phyloP scores from a whole-genome alignment of 2,329 filamentous ascomycete genomes.

The Myriosclerotinia scirpicola region DNA sequence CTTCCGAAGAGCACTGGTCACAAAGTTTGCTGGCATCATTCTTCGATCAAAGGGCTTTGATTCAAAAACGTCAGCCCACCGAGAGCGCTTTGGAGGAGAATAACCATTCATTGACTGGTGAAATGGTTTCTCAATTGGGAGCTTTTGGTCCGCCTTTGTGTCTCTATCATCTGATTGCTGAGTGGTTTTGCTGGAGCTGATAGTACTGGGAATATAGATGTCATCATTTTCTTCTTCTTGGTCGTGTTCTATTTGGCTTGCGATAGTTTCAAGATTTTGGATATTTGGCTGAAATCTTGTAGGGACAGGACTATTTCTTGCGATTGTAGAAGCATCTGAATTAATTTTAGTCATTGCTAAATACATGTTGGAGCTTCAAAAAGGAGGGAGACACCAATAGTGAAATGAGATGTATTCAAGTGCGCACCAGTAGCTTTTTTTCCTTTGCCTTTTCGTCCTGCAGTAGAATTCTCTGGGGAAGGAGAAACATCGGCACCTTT shows the following conservation, averaged over 20 bases:
- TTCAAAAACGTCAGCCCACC: constrained; percentile 11
- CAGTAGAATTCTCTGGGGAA: no score
- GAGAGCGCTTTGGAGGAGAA: constrained; percentile 9
- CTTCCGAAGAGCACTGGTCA: no score
- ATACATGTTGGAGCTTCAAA: neutral
- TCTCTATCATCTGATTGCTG: neutral
- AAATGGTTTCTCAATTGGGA: neutral
- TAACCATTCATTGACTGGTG: neutral
- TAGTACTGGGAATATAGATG: neutral
- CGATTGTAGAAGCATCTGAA: neutral
- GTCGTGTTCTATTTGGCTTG: neutral
- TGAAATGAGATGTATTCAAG: neutral
- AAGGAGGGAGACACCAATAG: neutral
- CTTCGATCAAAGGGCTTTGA: neutral
- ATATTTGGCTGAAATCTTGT: neutral
- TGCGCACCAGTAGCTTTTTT: neutral
- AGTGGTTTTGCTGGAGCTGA: neutral
- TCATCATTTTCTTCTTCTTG: neutral
- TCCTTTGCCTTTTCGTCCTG: neutral
- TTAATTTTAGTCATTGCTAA: neutral
- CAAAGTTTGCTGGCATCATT: no score
- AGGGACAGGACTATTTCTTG: neutral
- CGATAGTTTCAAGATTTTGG: neutral
- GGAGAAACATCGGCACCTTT: neutral
- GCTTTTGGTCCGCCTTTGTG: no score